phyloP scores from a whole-genome alignment of 2,329 filamentous ascomycete species.

The Epicoccum sorghinum region DNA sequence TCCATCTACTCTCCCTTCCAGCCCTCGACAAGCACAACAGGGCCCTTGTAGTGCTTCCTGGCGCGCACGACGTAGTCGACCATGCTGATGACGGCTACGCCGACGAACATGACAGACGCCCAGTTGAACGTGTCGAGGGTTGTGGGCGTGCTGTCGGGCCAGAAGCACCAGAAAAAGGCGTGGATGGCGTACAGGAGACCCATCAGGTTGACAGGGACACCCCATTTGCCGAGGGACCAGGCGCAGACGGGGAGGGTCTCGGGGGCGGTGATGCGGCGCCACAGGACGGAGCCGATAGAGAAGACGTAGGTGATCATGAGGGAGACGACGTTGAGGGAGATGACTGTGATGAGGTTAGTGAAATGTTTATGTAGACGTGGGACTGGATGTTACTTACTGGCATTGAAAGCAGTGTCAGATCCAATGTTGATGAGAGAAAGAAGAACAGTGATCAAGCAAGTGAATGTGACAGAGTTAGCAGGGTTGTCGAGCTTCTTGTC shows the following conservation, averaged over 20 bases:
- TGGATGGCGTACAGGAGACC: conserved; percentile 46
- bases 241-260: conserved; percentile 46
- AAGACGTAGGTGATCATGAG: conserved; percentile 52
- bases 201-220: conserved; percentile 46
- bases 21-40: conserved; percentile 36
- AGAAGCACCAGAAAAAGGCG: conserved; percentile 52
- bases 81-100: conserved; percentile 31
- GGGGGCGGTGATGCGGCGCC: conserved; percentile 45
- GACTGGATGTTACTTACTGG: conserved; percentile 25
- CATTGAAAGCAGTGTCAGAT: conserved; percentile 44
- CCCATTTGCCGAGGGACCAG: conserved; percentile 49
- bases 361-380: neutral
- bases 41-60: conserved; percentile 43
- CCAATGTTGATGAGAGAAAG: conserved; percentile 46
- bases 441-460: conserved; percentile 35
- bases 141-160: conserved; percentile 42
- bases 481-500: conserved; percentile 37
- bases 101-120: conserved; percentile 46
- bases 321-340: conserved; percentile 48
- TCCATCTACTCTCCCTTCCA: conserved; percentile 30
- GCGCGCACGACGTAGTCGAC: conserved; percentile 40
- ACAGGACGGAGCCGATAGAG: conserved; percentile 50
- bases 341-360: conserved; percentile 35
- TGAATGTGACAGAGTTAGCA: conserved; percentile 40
- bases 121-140: conserved; percentile 41